Base-by-base conservation (phyloP, 371 early-diverging fungal genomes). In the Entomophthora muscae region DNA sequence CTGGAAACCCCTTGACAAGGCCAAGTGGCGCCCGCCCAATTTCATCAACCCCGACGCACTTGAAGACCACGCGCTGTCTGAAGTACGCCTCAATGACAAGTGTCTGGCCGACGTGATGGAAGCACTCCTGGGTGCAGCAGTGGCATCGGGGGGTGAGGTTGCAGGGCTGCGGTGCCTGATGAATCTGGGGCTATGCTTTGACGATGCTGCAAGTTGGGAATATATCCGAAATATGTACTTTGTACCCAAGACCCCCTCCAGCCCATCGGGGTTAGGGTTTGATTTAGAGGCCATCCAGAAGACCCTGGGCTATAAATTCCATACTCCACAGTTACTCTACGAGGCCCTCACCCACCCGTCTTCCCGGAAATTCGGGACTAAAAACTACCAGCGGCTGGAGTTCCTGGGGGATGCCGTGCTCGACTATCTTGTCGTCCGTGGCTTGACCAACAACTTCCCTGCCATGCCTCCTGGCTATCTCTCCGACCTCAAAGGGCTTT, bases 361-460 rank as follows among this genome's bases (percentile, higher is more conserved):
- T 63, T 75, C 79, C 5, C 76, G 80, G 22, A 76, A 78, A 51
- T 71, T 76, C 0, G 71, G 72, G 17, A 75, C 79, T 0, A 69
- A 75, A 10, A 89, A 88, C 66, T 96, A 92, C 67, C 89, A 96
- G 72, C 85, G 97, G 2, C 76, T 97, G 1, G 97, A 97, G 73
- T 95, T 89, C 67, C 68, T 95, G 57, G 97, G 97, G 17, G 96
- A 97, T 69, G 88, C 95, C 0, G 81, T 95, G 10, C 69, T 96
- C n/a, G 91, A 90, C 65, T 90, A 83, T 68, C 72, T 89, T 63
- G 80, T 88, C 0, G 84, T 88, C 10, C 74, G 79, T 22, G 78
- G 87, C 56, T 78, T 90, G 58, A 93, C 75, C 65, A 65, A 77
- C 17, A 75, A 74, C 63, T 75, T 78, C 61, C 77, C 77, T 3